Evolutionary conservation across 345 rosid genomes (phyloP).

Genomic region (Eucalyptus melliodora): DNA sequence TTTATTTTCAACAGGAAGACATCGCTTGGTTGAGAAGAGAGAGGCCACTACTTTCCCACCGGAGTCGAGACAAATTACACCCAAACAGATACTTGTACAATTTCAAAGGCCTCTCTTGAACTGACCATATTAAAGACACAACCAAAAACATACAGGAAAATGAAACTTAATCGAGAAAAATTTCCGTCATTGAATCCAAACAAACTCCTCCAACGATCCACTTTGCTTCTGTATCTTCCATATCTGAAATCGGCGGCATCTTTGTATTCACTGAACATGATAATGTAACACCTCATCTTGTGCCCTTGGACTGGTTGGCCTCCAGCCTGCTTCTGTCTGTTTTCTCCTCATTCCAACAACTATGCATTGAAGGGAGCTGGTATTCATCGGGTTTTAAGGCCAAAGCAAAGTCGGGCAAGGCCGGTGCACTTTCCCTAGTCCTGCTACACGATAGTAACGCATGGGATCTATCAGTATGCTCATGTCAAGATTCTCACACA

Average conservation of each 20-base stretch:
- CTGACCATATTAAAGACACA: neutral
- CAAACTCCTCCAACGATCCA: neutral
- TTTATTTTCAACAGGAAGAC: neutral
- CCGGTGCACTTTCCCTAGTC: slow-evolving; percentile 87
- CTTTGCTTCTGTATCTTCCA: neutral
- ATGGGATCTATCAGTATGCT: neutral
- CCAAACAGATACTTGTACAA: neutral
- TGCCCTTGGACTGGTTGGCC: slow-evolving; percentile 7
- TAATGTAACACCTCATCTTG: neutral
- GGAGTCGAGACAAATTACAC: neutral
- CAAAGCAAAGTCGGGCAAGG: slow-evolving; percentile 90
- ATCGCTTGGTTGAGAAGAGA: neutral
- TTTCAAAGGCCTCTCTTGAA: neutral
- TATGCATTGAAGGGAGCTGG: slow-evolving; percentile 52
- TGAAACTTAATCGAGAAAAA: neutral
- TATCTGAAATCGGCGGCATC: neutral
- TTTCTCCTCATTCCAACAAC: slow-evolving; percentile 39
- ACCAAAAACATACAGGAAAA: neutral
- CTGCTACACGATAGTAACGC: slow-evolving; percentile 6
- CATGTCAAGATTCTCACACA: neutral
- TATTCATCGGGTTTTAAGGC: slow-evolving; percentile 91
- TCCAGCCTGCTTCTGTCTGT: slow-evolving; percentile 2
- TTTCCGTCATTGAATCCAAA: neutral
- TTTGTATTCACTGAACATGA: neutral
- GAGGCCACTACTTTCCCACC: neutral